A percentile compares a stretch with the other conserved stretches of the same genome.
Evolutionary conservation across 202 grass and related monocot genomes (phyloP).

Genomic region (Saccharum hybrid): DNA sequence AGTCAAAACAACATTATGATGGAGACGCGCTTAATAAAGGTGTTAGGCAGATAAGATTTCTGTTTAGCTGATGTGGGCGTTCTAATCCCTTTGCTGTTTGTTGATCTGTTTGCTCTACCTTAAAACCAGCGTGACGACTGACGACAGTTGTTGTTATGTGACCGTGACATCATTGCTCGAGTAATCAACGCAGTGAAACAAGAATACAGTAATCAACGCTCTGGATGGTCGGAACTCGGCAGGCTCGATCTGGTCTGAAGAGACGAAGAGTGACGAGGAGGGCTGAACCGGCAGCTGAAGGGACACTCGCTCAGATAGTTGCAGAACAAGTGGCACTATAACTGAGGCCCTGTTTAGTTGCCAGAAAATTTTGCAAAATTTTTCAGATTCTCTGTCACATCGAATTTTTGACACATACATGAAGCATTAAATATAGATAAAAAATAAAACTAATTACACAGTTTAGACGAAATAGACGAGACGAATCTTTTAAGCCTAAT

Average conservation of each 20-base stretch:
- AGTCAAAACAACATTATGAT: neutral
- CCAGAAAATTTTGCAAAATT: too few relatives aligned
- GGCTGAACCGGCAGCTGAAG: conserved; percentile 21
- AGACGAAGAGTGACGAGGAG: neutral
- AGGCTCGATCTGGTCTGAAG: neutral
- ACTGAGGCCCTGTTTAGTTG: too few relatives aligned
- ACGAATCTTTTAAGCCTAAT: too few relatives aligned
- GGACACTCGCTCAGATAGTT: neutral
- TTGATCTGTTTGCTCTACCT: conserved; percentile 1
- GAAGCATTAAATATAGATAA: too few relatives aligned
- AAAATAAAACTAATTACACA: too few relatives aligned
- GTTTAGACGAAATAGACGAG: too few relatives aligned
- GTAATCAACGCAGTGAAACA: neutral
- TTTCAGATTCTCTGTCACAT: too few relatives aligned
- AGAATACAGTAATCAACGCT: neutral
- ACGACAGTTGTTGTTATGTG: neutral
- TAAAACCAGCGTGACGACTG: neutral
- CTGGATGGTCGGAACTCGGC: neutral
- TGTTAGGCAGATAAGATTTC: neutral
- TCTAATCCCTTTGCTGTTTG: neutral
- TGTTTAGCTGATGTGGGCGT: neutral
- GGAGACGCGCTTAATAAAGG: neutral
- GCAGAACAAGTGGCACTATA: conserved; percentile 5
- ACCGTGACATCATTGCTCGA: conserved; percentile 27
- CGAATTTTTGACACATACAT: too few relatives aligned